A percentile compares a stretch with the other conserved stretches of the same genome.
Evolutionary conservation across 768 basidiomycete genomes (phyloP).

Genomic region (Kwoniella dejecticola): DNA sequence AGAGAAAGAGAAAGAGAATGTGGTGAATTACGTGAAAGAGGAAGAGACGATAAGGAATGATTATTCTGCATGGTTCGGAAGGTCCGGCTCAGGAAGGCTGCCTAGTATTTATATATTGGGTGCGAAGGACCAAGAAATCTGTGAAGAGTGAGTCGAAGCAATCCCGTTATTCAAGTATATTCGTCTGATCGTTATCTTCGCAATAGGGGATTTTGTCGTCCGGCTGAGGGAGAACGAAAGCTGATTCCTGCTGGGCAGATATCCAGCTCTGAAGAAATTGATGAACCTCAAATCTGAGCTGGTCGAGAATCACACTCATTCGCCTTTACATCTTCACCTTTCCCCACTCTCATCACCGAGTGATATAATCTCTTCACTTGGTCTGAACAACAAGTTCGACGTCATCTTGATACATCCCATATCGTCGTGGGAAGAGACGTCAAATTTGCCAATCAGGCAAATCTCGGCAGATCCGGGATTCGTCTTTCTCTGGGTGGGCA

Average conservation of each 20-base stretch:
- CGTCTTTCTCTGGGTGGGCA: conserved; percentile 94
- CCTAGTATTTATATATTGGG: conserved; percentile 92
- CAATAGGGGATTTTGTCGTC: too few species aligned
- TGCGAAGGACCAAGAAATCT: conserved; percentile 80
- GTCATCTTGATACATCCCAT: conserved; percentile 85
- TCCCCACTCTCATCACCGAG: conserved; percentile 44
- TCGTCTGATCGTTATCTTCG: too few species aligned
- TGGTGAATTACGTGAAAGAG: conserved; percentile 76
- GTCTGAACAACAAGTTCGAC: conserved; percentile 68
- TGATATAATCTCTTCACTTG: neutral
- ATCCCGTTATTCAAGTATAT: too few species aligned
- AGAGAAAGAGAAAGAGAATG: conserved; percentile 25
- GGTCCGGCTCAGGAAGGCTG: conserved; percentile 75
- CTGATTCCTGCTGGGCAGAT: conserved; percentile 61
- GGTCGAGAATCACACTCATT: conserved; percentile 69
- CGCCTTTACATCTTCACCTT: conserved; percentile 71
- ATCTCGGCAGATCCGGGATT: conserved; percentile 91
- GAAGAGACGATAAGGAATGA: conserved; percentile 98
- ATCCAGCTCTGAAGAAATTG: conserved; percentile 88
- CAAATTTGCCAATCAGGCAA: conserved; percentile 75
- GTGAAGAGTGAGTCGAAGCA: conserved; percentile 76
- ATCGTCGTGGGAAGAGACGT: conserved; percentile 70
- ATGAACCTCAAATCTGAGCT: conserved; percentile 78
- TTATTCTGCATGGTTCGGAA: conserved; percentile 86
- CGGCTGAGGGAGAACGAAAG: too few species aligned